Percentiles rank a stretch among this genome's conserved stretches.
Evolutionary conservation across 305 asterid genomes (phyloP).

Genomic region (Rubia balearica): DNA sequence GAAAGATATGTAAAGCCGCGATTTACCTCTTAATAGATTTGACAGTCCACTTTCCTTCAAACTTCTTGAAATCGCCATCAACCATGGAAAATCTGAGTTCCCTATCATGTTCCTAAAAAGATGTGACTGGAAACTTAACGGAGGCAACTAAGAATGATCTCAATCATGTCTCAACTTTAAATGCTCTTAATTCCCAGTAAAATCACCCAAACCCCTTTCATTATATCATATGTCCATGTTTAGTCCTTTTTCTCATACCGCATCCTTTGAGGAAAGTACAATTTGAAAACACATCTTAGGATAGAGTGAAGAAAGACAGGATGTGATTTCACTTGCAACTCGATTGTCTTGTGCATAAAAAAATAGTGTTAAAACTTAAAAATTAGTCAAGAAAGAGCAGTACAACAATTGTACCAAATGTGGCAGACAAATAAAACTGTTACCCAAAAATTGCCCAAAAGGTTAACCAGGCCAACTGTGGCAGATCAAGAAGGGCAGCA

Average conservation of each 20-base stretch:
- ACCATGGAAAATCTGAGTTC: slow-evolving; percentile 87
- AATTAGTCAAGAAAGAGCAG: background rate
- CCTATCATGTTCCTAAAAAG: slow-evolving; percentile 49
- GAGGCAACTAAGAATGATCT: background rate
- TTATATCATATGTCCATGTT: background rate
- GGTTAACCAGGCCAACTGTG: background rate
- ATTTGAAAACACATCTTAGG: background rate
- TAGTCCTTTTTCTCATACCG: background rate
- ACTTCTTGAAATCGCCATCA: slow-evolving; percentile 96
- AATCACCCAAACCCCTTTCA: background rate
- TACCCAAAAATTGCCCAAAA: background rate
- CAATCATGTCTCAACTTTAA: slow-evolving; percentile 1
- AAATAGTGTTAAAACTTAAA: background rate
- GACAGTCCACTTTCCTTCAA: slow-evolving; percentile 90
- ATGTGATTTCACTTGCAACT: background rate
- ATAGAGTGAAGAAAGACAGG: background rate
- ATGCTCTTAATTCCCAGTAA: background rate
- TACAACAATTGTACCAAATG: background rate
- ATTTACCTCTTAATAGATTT: slow-evolving; percentile 59
- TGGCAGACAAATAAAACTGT: background rate
- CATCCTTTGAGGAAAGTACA: background rate
- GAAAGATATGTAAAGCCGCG: slow-evolving; percentile 3
- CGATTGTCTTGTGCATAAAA: background rate
- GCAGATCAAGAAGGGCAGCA: background rate
- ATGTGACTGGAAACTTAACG: slow-evolving; percentile 6